These are phyloP conservation scores for Boletus vermiculosoides DNA, from an alignment of 768 basidiomycete species.

Conservation along the genomic window DNA sequence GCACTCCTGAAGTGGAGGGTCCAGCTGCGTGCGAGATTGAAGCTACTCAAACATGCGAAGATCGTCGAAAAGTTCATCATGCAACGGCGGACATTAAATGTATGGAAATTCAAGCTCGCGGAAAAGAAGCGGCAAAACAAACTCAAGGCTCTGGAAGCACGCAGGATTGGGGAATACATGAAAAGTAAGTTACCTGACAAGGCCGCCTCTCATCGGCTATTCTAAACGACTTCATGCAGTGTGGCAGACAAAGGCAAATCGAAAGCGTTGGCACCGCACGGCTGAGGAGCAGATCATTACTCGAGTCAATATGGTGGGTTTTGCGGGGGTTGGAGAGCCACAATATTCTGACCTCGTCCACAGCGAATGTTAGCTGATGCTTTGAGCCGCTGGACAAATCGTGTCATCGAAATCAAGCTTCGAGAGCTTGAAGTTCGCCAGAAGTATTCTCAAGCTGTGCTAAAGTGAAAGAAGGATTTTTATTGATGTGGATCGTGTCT, in stretches of 20 bases:
- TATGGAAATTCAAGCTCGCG: constrained; percentile 47
- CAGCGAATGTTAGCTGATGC: constrained; percentile 53
- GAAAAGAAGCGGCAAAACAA: constrained; percentile 45
- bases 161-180: constrained; percentile 30
- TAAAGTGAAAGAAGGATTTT: constrained; percentile 33
- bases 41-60: constrained; percentile 53
- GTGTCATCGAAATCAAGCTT: constrained; percentile 70
- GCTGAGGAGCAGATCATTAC: constrained; percentile 45
- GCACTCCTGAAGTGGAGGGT: constrained; percentile 56
- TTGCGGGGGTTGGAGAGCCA: background rate
- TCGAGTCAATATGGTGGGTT: constrained; percentile 41
- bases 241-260: constrained; percentile 45
- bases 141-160: constrained; percentile 43
- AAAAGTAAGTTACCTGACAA: constrained; percentile 33
- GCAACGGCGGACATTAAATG: constrained; percentile 45
- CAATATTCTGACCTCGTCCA: constrained; percentile 3
- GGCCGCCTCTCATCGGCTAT: background rate
- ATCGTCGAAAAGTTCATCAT: constrained; percentile 52
- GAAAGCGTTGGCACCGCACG: constrained; percentile 39
- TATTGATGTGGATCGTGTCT: constrained; percentile 14
- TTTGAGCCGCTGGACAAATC: constrained; percentile 65
- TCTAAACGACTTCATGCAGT: constrained; percentile 33
- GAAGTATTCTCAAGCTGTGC: constrained; percentile 37
- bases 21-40: constrained; percentile 47
- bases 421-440: constrained; percentile 66